phyloP scores from a whole-genome alignment of 805 yeast genomes.

The Candida awuae region DNA sequence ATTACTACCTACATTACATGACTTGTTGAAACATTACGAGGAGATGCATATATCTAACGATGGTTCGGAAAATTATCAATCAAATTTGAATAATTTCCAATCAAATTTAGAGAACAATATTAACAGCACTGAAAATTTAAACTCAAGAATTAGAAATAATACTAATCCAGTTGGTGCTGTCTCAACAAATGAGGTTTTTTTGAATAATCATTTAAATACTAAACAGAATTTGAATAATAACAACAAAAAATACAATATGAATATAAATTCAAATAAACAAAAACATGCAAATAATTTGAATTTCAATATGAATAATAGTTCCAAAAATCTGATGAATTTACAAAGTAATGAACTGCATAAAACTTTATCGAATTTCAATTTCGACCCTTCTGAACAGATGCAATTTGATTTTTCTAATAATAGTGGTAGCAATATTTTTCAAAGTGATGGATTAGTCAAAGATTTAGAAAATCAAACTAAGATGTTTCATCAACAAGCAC shows the following conservation, averaged over 20 bases:
- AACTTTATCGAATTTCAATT: slow-evolving; percentile 17
- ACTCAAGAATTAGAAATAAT: slow-evolving; percentile 33
- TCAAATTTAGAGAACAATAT: neutral
- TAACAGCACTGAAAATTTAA: slow-evolving; percentile 24
- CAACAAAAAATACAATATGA: slow-evolving; percentile 9
- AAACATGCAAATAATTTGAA: slow-evolving; percentile 3
- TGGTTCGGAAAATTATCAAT: slow-evolving; percentile 26
- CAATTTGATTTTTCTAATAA: slow-evolving; percentile 5
- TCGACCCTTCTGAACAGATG: slow-evolving; percentile 13
- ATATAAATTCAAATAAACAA: slow-evolving; percentile 6
- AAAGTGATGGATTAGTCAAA: slow-evolving; percentile 6
- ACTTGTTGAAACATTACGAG: slow-evolving; percentile 87
- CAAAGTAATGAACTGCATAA: slow-evolving; percentile 8
- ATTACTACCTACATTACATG: slow-evolving; percentile 86
- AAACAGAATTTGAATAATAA: slow-evolving; percentile 6
- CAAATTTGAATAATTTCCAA: neutral
- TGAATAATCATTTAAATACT: slow-evolving; percentile 27
- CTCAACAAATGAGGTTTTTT: slow-evolving; percentile 85
- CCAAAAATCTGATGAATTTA: neutral
- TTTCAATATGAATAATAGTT: slow-evolving; percentile 6
- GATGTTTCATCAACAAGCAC: slow-evolving; percentile 17
- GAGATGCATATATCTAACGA: slow-evolving; percentile 78
- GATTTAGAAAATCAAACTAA: slow-evolving; percentile 8
- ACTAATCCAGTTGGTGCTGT: slow-evolving; percentile 73
- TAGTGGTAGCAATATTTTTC: slow-evolving; percentile 1